A percentile compares a stretch with the other conserved stretches of the same genome.
Evolutionary conservation across 2,329 filamentous ascomycete species (phyloP).

Genomic region (Alternaria rosae): DNA sequence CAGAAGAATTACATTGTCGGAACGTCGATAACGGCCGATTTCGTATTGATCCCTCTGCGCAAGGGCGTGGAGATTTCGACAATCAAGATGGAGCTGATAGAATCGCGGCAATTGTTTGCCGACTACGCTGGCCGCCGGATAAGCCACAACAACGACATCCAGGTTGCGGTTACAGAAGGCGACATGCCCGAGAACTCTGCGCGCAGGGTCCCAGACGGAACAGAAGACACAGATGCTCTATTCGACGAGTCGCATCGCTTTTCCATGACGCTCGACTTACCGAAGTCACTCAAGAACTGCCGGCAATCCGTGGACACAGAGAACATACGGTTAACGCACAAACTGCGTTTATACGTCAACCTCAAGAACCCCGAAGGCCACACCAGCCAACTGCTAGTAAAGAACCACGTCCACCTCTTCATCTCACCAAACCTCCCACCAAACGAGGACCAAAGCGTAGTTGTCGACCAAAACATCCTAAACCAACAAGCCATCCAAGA

Average conservation of each 20-base stretch:
- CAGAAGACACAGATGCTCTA: conserved; percentile 48
- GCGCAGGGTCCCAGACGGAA: conserved; percentile 36
- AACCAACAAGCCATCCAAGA: conserved; percentile 57
- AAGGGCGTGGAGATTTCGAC: conserved; percentile 89
- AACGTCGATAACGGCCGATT: conserved; percentile 82
- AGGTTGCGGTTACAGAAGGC: conserved; percentile 44
- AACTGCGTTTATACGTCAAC: conserved; percentile 88
- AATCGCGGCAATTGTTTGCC: conserved; percentile 58
- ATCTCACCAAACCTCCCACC: conserved; percentile 93
- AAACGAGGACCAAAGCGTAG: conserved; percentile 82
- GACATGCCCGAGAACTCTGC: conserved; percentile 47
- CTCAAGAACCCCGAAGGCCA: conserved; percentile 96
- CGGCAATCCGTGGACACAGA: conserved; percentile 88
- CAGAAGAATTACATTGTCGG: conserved; percentile 95
- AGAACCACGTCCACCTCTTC: conserved; percentile 89
- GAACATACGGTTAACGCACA: conserved; percentile 91
- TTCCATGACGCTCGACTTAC: conserved; percentile 69
- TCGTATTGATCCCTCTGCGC: conserved; percentile 84
- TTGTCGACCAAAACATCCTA: conserved; percentile 50
- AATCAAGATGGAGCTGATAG: conserved; percentile 80
- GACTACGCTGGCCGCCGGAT: conserved; percentile 52
- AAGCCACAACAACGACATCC: conserved; percentile 39
- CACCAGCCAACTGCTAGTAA: conserved; percentile 89
- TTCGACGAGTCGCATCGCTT: conserved; percentile 68
- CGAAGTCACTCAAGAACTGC: conserved; percentile 81